phyloP scores from a whole-genome alignment of 139 green algal genomes.

The Chlorella vulgaris region DNA sequence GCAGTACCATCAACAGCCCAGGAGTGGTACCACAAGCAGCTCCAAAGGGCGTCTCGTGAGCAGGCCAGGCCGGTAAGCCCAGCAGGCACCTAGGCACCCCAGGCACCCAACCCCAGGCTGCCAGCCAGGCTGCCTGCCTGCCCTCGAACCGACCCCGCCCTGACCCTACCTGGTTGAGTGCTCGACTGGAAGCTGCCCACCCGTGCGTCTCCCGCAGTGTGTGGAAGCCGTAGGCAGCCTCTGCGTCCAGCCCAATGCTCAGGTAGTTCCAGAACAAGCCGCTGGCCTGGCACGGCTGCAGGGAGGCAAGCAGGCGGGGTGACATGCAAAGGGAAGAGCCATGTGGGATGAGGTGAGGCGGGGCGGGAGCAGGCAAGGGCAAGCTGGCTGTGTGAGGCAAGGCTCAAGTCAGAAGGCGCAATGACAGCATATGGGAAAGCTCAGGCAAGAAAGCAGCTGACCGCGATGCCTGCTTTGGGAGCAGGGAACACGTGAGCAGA shows the following conservation, averaged over 20 bases:
- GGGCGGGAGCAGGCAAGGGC: no score
- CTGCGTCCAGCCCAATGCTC: slow-evolving; percentile 78
- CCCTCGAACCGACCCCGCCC: background rate
- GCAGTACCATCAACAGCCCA: background rate
- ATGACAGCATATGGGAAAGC: no score
- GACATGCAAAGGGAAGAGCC: no score
- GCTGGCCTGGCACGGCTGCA: slow-evolving; percentile 32
- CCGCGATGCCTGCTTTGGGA: no score
- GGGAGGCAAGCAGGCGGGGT: background rate
- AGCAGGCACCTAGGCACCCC: background rate
- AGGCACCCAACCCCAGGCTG: background rate
- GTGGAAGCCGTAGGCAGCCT: slow-evolving; percentile 85
- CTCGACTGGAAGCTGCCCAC: slow-evolving; percentile 42
- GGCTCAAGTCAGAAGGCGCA: no score
- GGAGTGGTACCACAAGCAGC: background rate
- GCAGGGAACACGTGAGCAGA: no score
- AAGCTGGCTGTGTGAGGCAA: no score
- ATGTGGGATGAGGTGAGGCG: no score
- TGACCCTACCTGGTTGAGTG: slow-evolving; percentile 64
- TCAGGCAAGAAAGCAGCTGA: no score
- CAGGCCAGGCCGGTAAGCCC: no score
- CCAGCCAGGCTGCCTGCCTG: background rate
- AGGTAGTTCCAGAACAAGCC: slow-evolving; percentile 89
- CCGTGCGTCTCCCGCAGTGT: slow-evolving; percentile 70
- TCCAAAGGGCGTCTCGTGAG: background rate